A percentile compares a stretch with the other conserved stretches of the same genome.
Conservation (phyloP, 345 rosid species). For the Salix brachista region DNA sequence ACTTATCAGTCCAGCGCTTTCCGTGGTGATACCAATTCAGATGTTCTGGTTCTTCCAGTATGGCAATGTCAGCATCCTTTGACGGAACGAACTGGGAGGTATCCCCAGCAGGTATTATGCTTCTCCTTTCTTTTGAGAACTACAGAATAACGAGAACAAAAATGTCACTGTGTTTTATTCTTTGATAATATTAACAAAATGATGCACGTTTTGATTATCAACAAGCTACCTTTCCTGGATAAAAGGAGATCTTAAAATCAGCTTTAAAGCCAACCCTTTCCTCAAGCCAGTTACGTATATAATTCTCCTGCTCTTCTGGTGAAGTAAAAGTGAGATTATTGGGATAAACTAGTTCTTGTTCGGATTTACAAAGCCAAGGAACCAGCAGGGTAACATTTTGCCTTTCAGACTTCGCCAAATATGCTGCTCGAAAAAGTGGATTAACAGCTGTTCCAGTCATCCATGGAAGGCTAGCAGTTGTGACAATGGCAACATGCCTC, state of each 20-base stretch:
- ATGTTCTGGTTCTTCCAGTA: conserved; percentile 96
- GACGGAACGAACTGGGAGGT: conserved; percentile 84
- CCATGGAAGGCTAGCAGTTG: conserved; percentile 99
- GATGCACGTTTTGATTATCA: conserved; percentile 7
- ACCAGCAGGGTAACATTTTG: conserved; percentile 90
- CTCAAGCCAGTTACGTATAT: conserved; percentile 91
- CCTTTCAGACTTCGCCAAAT: conserved; percentile 69
- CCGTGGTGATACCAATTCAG: conserved; percentile 98
- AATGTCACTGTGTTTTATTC: not conserved
- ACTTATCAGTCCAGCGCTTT: conserved; percentile 93
- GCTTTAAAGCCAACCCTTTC: conserved; percentile 88
- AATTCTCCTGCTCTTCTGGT: conserved; percentile 91
- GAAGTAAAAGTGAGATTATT: conserved; percentile 77
- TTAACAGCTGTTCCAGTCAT: conserved; percentile 99
- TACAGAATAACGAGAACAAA: conserved; percentile 25
- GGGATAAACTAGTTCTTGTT: conserved; percentile 94
- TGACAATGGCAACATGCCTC: conserved; percentile 92
- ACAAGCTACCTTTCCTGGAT: conserved; percentile 84
- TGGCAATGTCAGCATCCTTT: conserved; percentile 87
- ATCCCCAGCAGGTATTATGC: conserved; percentile 96
- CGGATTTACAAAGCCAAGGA: conserved; percentile 97
- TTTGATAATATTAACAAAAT: not conserved
- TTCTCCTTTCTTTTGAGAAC: conserved; percentile 89
- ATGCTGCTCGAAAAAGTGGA: conserved; percentile 93
- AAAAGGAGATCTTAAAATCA: conserved; percentile 86